phyloP scores from a whole-genome alignment of 164 flowering plant species.

The Vitis vinifera region ASM3070453v1 NC_081811.1:1620001-1620500 shows the following conservation, averaged over 20 bases:
- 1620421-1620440: slow-evolving; percentile 28
- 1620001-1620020: slow-evolving; percentile 33
- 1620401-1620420: slow-evolving; percentile 18
- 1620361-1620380: slow-evolving; percentile 28
- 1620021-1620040: slow-evolving; percentile 41
- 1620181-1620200: too few species aligned
- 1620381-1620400: slow-evolving; percentile 21
- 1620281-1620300: too few species aligned
- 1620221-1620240: too few species aligned
- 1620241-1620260: too few species aligned
- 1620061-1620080: slow-evolving; percentile 33
- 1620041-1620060: slow-evolving; percentile 62
- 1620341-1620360: slow-evolving; percentile 31
- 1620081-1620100: not conserved
- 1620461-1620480: not conserved
- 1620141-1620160: too few species aligned
- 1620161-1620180: too few species aligned
- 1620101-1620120: slow-evolving; percentile 7
- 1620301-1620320: too few species aligned
- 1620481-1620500: too few species aligned
- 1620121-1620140: not conserved
- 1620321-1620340: slow-evolving; percentile 12
- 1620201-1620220: too few species aligned
- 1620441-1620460: slow-evolving; percentile 39
- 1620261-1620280: too few species aligned